phyloP scores from a whole-genome alignment of 2,329 filamentous ascomycete species.

The Aspergillus neoniger region DNA sequence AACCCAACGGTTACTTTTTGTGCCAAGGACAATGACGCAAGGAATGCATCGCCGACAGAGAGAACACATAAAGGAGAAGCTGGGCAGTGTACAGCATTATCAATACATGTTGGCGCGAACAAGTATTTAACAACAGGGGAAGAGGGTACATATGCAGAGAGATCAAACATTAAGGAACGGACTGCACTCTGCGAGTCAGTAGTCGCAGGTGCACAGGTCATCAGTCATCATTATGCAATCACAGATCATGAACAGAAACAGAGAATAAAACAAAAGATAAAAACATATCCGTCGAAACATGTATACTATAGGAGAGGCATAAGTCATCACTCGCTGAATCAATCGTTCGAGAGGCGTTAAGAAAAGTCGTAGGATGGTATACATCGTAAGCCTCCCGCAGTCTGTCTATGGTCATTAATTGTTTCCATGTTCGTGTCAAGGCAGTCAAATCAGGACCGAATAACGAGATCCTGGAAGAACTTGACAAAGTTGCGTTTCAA shows the following conservation, averaged over 20 bases:
- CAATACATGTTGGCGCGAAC: slow-evolving; percentile 15
- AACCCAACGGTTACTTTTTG: neutral
- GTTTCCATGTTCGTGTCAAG: slow-evolving; percentile 5
- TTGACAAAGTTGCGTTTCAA: slow-evolving; percentile 48
- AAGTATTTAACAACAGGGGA: slow-evolving; percentile 12
- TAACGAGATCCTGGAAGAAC: slow-evolving; percentile 47
- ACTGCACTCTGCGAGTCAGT: slow-evolving; percentile 36
- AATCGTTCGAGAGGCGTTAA: slow-evolving; percentile 21
- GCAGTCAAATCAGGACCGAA: slow-evolving; percentile 26
- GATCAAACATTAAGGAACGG: slow-evolving; percentile 31
- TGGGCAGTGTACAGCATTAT: slow-evolving; percentile 15
- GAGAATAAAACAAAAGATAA: slow-evolving; percentile 12
- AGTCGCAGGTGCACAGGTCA: slow-evolving; percentile 32
- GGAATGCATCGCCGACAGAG: slow-evolving; percentile 12
- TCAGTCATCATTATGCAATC: slow-evolving; percentile 32
- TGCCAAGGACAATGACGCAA: slow-evolving; percentile 14
- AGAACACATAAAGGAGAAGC: slow-evolving; percentile 9
- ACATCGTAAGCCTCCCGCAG: slow-evolving; percentile 25
- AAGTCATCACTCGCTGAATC: slow-evolving; percentile 33
- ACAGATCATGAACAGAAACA: slow-evolving; percentile 18
- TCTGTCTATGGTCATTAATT: slow-evolving; percentile 32
- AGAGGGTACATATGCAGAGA: slow-evolving; percentile 17
- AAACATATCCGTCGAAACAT: neutral
- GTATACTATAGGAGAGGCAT: slow-evolving; percentile 27
- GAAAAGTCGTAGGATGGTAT: slow-evolving; percentile 23